A percentile compares a stretch with the other conserved stretches of the same genome.
Conservation (phyloP, 225 moss, liverwort and hornwort genomes). For the Pseudisothecium myosuroides region DNA sequence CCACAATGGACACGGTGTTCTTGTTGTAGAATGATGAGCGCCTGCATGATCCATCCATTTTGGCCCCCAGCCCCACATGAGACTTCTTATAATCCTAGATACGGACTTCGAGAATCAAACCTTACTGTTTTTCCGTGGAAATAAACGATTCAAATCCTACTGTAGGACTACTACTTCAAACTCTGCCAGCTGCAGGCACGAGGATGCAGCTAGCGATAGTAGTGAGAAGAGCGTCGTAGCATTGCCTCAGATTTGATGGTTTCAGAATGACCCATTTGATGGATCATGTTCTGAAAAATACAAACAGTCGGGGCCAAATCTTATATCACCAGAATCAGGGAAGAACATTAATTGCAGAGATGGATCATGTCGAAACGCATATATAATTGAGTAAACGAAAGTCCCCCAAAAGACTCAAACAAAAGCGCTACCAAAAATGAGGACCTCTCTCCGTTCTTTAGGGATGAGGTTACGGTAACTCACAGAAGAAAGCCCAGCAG, state of each 20-base stretch:
- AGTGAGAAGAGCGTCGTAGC: background rate
- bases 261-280: background rate
- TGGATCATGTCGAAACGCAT: background rate
- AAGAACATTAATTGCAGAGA: background rate
- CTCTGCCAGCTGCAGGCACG: background rate
- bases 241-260: background rate
- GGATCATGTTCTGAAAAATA: background rate
- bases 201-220: background rate
- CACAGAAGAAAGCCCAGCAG: constrained; percentile 75
- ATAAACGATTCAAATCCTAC: background rate
- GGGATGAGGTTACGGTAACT: background rate
- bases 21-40: constrained; percentile 78
- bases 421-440: background rate
- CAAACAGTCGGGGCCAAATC: background rate
- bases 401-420: background rate
- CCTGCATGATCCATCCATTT: constrained; percentile 9
- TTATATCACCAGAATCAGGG: background rate
- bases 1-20: constrained; percentile 66
- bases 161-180: background rate
- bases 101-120: background rate
- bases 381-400: background rate
- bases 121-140: background rate
- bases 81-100: background rate
- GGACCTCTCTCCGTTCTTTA: background rate
- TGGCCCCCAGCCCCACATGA: background rate